Evolutionary conservation across 495 filamentous ascomycete species (phyloP), one percentile per base, ranked within the genome.

Genomic region (Symbiotaphrina buchneri): DNA sequence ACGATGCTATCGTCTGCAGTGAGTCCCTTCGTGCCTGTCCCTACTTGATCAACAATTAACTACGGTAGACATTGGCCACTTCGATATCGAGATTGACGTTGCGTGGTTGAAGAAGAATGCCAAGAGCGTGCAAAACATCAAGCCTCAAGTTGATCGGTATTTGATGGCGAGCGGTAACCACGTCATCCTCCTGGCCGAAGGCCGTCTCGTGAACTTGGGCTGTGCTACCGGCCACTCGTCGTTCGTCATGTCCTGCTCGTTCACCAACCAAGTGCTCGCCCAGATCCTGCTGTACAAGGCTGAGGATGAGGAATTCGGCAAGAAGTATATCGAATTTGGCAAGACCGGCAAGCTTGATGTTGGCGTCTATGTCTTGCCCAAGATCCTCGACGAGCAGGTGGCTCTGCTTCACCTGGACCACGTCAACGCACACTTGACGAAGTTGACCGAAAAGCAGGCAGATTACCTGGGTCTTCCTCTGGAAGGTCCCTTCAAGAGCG

Each of bases 161-260:
- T 55, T 75, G 39, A 87, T 97, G 78, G 55, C 71, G 53, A 93
- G 54, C 61, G 87, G 90, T 59, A 74, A 78, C 47, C 76, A 94
- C 65, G 82, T 97, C 65, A 90, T 97, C 53, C 83, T 97, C 39
- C 71, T 97, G 35, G 87, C 87, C 41, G 87, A 97, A 59, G 87
- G 87, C 43, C 85, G 87, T 64, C 77, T 97, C 34, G 90, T 97
- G 59, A 97, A 97, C 68, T 65, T 97, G 33, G 87, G 87, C 54
- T 97, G 87, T 60, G 87, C 87, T 48, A 97, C 87, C 37, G 87
- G 87, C 38, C 87, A 97, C 76, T 92, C 84, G 44, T 94, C 85
- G 29, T 97, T 97, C 62, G 87, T 97, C 68, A 94, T 97, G 87
- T 91, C 81, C 41, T 97, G 87, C 78, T 94, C 84, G 39, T 97